These are phyloP conservation scores for Drechslerella stenobrocha DNA, from an alignment of 2,329 filamentous ascomycete genomes.

Conservation along the genomic window DNA sequence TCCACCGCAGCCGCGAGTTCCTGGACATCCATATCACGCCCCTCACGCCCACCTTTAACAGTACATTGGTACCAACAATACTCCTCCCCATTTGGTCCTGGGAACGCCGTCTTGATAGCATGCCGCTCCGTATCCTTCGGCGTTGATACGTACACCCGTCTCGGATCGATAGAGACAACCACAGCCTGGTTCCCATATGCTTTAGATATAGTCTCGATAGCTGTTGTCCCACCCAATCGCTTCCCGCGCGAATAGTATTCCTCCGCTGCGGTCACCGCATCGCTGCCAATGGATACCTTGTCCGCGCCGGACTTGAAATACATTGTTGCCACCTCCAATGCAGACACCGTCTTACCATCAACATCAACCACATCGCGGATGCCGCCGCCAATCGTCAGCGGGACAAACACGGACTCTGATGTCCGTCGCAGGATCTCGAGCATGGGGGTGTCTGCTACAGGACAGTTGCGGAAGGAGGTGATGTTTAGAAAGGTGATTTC, in stretches of 20 bases:
- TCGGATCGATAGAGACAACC: conserved; percentile 92
- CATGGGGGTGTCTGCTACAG: conserved; percentile 90
- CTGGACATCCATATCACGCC: conserved; percentile 87
- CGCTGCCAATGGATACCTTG: conserved; percentile 95
- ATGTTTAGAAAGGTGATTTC: conserved; percentile 99
- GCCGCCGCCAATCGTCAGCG: conserved; percentile 90
- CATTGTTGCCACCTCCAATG: conserved; percentile 88
- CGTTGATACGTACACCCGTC: conserved; percentile 77
- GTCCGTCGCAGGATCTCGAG: conserved; percentile 85
- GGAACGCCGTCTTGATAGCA: conserved; percentile 70
- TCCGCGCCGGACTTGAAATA: conserved; percentile 98
- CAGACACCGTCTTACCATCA: conserved; percentile 81
- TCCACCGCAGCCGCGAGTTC: conserved; percentile 87
- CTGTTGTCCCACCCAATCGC: conserved; percentile 75
- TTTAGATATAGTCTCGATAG: conserved; percentile 90
- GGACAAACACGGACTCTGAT: conserved; percentile 91
- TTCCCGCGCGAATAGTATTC: conserved; percentile 71
- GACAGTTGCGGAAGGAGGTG: conserved; percentile 94
- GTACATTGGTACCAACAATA: conserved; percentile 98
- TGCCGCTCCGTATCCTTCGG: conserved; percentile 73
- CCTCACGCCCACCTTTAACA: conserved; percentile 91
- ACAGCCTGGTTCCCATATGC: conserved; percentile 97
- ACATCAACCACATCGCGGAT: conserved; percentile 91
- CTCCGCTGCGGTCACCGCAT: conserved; percentile 90
- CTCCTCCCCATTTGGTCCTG: conserved; percentile 74